These are phyloP conservation scores for Pseudoturritis turrita DNA, from an alignment of 345 rosid genomes.

Conservation along the genomic window DNA sequence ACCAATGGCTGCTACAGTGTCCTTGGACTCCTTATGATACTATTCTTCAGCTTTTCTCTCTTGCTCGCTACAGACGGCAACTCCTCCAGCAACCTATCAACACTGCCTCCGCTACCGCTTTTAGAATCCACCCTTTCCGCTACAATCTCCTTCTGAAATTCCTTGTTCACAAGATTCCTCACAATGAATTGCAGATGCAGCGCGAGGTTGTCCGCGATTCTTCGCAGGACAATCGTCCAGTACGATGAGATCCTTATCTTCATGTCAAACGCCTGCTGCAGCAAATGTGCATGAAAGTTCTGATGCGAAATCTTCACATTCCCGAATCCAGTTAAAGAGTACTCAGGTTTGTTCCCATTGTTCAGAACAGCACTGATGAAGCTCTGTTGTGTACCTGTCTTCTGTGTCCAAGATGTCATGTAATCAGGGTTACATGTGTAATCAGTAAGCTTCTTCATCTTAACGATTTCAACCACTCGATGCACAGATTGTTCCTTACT, in stretches of 20 bases:
- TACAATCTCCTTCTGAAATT: conserved; percentile 14
- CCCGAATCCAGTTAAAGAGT: not conserved
- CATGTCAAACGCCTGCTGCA: conserved; percentile 20
- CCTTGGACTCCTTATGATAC: conserved; percentile 29
- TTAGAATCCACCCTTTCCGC: not conserved
- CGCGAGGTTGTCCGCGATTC: conserved; percentile 30
- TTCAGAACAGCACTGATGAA: not conserved
- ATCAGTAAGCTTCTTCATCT: not conserved
- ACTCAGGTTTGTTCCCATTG: not conserved
- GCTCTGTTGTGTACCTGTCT: not conserved
- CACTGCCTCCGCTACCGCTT: not conserved
- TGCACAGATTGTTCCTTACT: not conserved
- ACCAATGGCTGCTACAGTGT: conserved; percentile 7
- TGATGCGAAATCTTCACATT: not conserved
- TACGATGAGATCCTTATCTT: conserved; percentile 26
- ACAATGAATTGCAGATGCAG: conserved; percentile 21
- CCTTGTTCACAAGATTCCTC: conserved; percentile 10
- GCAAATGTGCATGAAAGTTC: not conserved
- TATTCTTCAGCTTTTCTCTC: conserved; percentile 24
- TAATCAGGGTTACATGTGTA: conserved; percentile 17
- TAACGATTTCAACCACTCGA: not conserved
- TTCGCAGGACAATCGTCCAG: conserved; percentile 25
- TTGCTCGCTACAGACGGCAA: conserved; percentile 15
- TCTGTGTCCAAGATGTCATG: not conserved
- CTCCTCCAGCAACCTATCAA: conserved; percentile 21